Base-by-base conservation (phyloP, 352 stramenopile species). In the Globisporangium takayamanum region DNA sequence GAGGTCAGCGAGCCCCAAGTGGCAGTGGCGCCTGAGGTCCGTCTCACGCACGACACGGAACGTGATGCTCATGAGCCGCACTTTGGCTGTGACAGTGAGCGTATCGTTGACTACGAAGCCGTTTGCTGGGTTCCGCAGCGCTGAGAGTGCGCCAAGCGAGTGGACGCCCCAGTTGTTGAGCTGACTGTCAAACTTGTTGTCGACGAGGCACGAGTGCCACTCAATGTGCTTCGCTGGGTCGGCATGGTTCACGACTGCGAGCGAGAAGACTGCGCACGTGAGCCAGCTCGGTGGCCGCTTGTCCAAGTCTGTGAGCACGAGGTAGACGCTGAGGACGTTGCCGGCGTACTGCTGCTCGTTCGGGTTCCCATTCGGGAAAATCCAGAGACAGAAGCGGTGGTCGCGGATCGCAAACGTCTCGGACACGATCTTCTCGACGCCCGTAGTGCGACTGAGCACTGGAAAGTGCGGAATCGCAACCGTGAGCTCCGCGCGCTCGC, bases 161-260 rank as follows among this genome's bases (percentile, higher is more conserved):
- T 93, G 84, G 26, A 93, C 83, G 33, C 79, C 81, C 81, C 84
- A 93, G 60, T 91, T 91, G 68, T 87, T 87, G 20, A 93, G 69
- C 39, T 82, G 56, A 18, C 53, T 64, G 68, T 89, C 70, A 50
- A 93, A 93, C 58, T 89, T 89, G 73, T 91, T 93, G 70, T 93
- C 83, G 12, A 74, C 72, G 10, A 93, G 66, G 61, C 78, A 90
- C 55, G 83, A 91, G 62, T 93, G 83, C 80, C 83, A 93, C 53
- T 87, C 78, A 37, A 93, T 83, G 45, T 63, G 66, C 47, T 82
- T 78, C 4, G 36, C 44, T 6, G 73, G 56, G 48, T 84, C 68
- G 18, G 52, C 48, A 26, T 73, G 64, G 63, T 91, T 85, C n/a
- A 73, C 60, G 16, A 91, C 78, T 4, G 74, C 59, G 50, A 91